Conservation (phyloP, 2,329 filamentous ascomycete genomes). For the Neonectria neomacrospora region DNA sequence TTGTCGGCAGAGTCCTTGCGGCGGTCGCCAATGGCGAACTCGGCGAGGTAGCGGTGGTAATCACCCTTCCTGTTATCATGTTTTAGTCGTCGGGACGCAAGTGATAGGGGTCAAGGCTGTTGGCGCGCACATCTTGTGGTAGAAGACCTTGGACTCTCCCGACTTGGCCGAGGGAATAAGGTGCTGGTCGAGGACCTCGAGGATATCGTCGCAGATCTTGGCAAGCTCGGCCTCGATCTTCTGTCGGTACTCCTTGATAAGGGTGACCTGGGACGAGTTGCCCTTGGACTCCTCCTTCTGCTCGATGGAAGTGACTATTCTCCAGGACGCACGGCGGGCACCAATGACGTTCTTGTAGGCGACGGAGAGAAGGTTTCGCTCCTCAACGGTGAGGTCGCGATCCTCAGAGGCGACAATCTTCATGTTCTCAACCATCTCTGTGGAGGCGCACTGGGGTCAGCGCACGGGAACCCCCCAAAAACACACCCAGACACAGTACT, state of each 20-base stretch:
- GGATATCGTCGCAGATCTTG: conserved; percentile 97
- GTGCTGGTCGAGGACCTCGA: conserved; percentile 91
- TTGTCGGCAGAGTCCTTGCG: conserved; percentile 88
- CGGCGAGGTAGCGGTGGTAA: conserved; percentile 94
- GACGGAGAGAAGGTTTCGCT: conserved; percentile 98
- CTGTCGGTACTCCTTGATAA: conserved; percentile 96
- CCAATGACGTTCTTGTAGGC: conserved; percentile 99
- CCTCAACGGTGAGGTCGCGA: conserved; percentile 88
- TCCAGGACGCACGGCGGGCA: conserved; percentile 97
- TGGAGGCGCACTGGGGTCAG: conserved; percentile 57
- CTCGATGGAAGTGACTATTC: conserved; percentile 99
- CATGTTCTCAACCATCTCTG: conserved; percentile 99
- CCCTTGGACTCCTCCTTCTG: conserved; percentile 99
- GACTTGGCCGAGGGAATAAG: conserved; percentile 96
- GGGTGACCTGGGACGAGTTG: conserved; percentile 90
- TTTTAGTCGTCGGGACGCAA: conserved; percentile 5
- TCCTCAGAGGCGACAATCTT: conserved; percentile 97
- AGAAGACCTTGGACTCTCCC: conserved; percentile 99
- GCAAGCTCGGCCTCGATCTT: conserved; percentile 98
- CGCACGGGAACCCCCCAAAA: conserved; percentile 28
- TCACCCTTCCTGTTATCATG: conserved; percentile 82
- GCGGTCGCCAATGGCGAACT: conserved; percentile 93
- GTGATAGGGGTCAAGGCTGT: conserved; percentile 15
- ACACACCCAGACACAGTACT: conserved; percentile 1
- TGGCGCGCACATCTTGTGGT: conserved; percentile 94